phyloP scores from a whole-genome alignment of 176 grass and related monocot genomes.

The Bothriochloa decipiens region DNA sequence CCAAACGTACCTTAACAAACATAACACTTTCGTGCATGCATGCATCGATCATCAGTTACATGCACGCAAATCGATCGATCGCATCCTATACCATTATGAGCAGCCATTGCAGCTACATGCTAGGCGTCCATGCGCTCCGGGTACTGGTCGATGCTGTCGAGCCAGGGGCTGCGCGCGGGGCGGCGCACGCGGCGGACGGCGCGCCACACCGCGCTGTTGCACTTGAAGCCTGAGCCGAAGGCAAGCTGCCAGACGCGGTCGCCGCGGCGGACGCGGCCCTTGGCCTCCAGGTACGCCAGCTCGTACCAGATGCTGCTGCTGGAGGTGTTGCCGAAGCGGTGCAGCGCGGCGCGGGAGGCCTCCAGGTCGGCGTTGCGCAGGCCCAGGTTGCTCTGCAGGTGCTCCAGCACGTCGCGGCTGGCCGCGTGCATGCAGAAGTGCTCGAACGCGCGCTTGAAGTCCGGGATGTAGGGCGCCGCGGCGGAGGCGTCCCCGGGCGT shows the following conservation, averaged over 20 bases:
- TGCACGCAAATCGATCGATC: not conserved
- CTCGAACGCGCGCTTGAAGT: conserved; percentile 94
- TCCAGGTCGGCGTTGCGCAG: conserved; percentile 74
- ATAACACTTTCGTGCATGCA: not conserved
- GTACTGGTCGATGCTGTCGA: conserved; percentile 79
- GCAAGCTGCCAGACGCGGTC: conserved; percentile 99
- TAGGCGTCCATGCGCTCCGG: conserved; percentile 53
- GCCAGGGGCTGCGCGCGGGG: conserved; percentile 76
- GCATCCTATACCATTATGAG: not conserved
- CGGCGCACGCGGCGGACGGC: conserved; percentile 71
- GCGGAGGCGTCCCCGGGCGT: conserved; percentile 21
- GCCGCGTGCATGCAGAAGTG: conserved; percentile 97
- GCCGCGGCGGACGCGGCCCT: conserved; percentile 76
- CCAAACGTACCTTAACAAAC: not conserved
- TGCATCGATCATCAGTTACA: not conserved
- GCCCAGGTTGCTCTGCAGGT: conserved; percentile 84
- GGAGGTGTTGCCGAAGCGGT: conserved; percentile 95
- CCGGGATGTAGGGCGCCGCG: conserved; percentile 78
- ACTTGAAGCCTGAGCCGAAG: conserved; percentile 98
- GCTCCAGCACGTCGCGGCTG: conserved; percentile 92
- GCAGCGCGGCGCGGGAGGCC: conserved; percentile 86
- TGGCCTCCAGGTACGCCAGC: conserved; percentile 91
- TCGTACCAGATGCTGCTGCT: conserved; percentile 99
- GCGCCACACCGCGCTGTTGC: conserved; percentile 97
- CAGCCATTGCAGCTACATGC: not conserved